Conservation (phyloP, 2,329 filamentous ascomycete species). For the Sclerotinia glacialis region DNA sequence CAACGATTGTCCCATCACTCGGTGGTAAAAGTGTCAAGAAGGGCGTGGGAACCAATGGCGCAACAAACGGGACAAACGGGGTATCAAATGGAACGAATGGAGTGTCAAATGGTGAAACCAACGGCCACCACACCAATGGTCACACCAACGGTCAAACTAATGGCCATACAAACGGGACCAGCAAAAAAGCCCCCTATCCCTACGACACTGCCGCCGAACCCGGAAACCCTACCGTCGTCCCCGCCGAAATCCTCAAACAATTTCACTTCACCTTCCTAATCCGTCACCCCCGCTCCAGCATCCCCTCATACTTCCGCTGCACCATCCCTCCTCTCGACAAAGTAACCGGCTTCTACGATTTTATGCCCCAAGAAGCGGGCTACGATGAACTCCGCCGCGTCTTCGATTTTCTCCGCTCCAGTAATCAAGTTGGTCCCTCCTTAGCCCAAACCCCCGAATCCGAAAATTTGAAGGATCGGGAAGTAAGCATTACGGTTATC, state of each 20-base stretch:
- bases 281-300: slow-evolving; percentile 86
- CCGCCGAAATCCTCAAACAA: slow-evolving; percentile 65
- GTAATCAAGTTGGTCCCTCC: slow-evolving; percentile 67
- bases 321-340: slow-evolving; percentile 81
- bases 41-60: slow-evolving; percentile 37
- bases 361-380: slow-evolving; percentile 84
- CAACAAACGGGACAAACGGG: slow-evolving; percentile 33
- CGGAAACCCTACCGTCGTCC: slow-evolving; percentile 82
- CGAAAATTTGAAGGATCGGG: slow-evolving; percentile 34
- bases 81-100: slow-evolving; percentile 30
- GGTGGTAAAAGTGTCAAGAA: slow-evolving; percentile 36
- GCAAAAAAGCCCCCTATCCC: slow-evolving; percentile 50
- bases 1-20: slow-evolving; percentile 77
- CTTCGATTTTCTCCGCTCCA: slow-evolving; percentile 76
- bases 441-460: slow-evolving; percentile 46
- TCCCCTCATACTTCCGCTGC: slow-evolving; percentile 93
- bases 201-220: slow-evolving; percentile 56
- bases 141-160: slow-evolving; percentile 33
- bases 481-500: slow-evolving; percentile 74
- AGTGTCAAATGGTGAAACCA: neutral
- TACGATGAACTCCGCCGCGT: slow-evolving; percentile 83
- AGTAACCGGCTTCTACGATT: slow-evolving; percentile 80
- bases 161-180: slow-evolving; percentile 22
- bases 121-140: slow-evolving; percentile 24
- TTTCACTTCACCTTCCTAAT: slow-evolving; percentile 98